phyloP scores from a whole-genome alignment of 2,329 filamentous ascomycete genomes.

The Pseudocercospora eumusae region DNA sequence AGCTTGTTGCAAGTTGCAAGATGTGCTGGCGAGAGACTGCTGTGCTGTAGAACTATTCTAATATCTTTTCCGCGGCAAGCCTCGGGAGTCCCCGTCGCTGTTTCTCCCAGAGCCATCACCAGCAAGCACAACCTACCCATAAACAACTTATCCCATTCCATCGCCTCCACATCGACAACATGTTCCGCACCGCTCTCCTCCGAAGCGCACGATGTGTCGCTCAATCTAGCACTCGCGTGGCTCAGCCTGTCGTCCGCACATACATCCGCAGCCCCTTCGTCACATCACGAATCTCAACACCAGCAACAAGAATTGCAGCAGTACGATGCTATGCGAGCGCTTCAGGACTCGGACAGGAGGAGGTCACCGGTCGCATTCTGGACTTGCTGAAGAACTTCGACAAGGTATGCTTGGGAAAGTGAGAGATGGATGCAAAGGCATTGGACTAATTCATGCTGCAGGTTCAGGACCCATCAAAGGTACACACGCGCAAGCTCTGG shows the following conservation, averaged over 20 bases:
- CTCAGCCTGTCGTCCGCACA: conserved; percentile 56
- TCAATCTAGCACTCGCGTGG: conserved; percentile 49
- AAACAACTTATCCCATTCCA: background rate
- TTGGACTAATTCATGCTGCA: conserved; percentile 42
- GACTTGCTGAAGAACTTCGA: conserved; percentile 94
- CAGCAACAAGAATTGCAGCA: conserved; percentile 66
- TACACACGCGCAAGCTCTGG: conserved; percentile 42
- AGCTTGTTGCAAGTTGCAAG: background rate
- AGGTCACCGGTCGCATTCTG: conserved; percentile 90
- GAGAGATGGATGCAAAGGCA: conserved; percentile 14
- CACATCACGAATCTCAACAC: conserved; percentile 61
- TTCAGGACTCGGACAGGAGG: conserved; percentile 73
- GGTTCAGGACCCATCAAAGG: conserved; percentile 64
- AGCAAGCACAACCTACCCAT: background rate
- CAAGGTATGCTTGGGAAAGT: conserved; percentile 67
- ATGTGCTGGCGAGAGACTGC: background rate
- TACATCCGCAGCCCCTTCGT: conserved; percentile 58
- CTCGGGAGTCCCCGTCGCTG: background rate
- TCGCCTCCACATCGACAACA: conserved; percentile 48
- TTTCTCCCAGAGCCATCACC: background rate
- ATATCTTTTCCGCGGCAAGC: background rate
- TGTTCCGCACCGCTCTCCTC: conserved; percentile 88
- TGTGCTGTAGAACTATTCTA: no score
- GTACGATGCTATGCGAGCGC: conserved; percentile 85
- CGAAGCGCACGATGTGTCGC: conserved; percentile 65